These are phyloP conservation scores for Pseudonitzschia pungens DNA, from an alignment of 108 stramenopile genomes.

Conservation along the genomic window DNA sequence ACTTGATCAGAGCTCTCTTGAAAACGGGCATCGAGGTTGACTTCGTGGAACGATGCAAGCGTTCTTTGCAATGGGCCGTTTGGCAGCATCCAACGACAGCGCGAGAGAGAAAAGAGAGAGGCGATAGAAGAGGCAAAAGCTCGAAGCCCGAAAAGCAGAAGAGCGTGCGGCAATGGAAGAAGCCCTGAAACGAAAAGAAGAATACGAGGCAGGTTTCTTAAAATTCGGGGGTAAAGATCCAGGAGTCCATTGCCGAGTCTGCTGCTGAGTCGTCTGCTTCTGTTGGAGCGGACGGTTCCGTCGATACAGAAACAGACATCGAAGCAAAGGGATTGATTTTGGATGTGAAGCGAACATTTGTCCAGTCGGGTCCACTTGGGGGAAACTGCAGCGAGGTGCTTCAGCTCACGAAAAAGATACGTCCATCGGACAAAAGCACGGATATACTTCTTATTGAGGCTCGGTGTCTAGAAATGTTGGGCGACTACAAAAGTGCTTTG, in stretches of 20 bases:
- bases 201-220: conserved; percentile 45
- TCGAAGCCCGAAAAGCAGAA: conserved; percentile 45
- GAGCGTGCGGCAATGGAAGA: conserved; percentile 49
- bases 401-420: conserved; percentile 43
- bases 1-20: conserved; percentile 47
- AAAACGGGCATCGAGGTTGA: conserved; percentile 56
- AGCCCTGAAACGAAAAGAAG: conserved; percentile 46
- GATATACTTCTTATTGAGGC: conserved; percentile 58
- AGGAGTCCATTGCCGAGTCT: conserved; percentile 7
- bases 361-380: conserved; percentile 35
- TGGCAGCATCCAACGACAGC: conserved; percentile 37
- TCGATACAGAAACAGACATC: conserved; percentile 8
- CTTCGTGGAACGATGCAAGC: conserved; percentile 47
- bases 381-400: conserved; percentile 41
- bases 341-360: conserved; percentile 35
- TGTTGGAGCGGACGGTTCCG: conserved; percentile 16
- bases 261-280: not conserved
- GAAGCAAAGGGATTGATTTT: conserved; percentile 15
- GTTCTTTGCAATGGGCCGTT: conserved; percentile 50
- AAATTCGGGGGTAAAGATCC: conserved; percentile 39
- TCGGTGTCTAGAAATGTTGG: conserved; percentile 51
- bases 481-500: conserved; percentile 51
- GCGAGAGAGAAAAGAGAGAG: conserved; percentile 42
- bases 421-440: conserved; percentile 44
- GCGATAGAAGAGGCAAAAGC: conserved; percentile 55